phyloP scores from a whole-genome alignment of 306 rosid genomes.

The Crotalaria pallida region DNA sequence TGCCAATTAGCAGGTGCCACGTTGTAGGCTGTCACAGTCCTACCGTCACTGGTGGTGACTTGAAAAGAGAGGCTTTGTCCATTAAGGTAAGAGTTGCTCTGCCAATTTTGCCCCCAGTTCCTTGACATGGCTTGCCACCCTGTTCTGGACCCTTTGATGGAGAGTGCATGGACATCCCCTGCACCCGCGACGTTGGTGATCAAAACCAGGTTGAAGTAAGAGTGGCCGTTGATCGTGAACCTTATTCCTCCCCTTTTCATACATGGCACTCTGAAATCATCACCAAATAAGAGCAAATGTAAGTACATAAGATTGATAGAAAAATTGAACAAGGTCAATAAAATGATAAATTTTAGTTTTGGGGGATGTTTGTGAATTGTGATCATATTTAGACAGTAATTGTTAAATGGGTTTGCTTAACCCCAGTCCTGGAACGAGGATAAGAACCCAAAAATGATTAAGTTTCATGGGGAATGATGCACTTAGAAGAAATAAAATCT shows the following conservation, averaged over 20 bases:
- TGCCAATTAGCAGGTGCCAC: conserved; percentile 38
- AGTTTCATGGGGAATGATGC: too few species aligned
- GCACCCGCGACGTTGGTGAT: conserved; percentile 38
- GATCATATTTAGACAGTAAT: too few species aligned
- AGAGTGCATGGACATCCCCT: conserved; percentile 51
- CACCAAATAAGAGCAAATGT: background rate
- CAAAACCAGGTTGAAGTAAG: conserved; percentile 38
- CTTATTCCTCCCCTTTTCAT: conserved; percentile 39
- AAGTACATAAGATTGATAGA: background rate
- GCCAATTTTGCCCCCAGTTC: conserved; percentile 45
- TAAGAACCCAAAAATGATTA: too few species aligned
- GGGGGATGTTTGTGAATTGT: too few species aligned
- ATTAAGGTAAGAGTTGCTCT: conserved; percentile 31
- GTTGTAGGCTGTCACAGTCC: conserved; percentile 14
- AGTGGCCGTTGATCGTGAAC: conserved; percentile 35
- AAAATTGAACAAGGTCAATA: background rate
- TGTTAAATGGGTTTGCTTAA: too few species aligned
- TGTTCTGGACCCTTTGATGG: conserved; percentile 37
- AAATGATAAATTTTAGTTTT: too few species aligned
- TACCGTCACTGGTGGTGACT: conserved; percentile 31
- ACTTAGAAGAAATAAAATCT: too few species aligned
- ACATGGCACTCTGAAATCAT: conserved; percentile 29
- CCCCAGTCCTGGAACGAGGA: too few species aligned
- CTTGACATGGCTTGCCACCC: conserved; percentile 34
- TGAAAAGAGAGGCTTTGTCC: conserved; percentile 38